Evolutionary conservation across 2,329 filamentous ascomycete genomes (phyloP), one percentile per base, ranked within the genome.

Genomic region (Pezicula neosporulosa): DNA sequence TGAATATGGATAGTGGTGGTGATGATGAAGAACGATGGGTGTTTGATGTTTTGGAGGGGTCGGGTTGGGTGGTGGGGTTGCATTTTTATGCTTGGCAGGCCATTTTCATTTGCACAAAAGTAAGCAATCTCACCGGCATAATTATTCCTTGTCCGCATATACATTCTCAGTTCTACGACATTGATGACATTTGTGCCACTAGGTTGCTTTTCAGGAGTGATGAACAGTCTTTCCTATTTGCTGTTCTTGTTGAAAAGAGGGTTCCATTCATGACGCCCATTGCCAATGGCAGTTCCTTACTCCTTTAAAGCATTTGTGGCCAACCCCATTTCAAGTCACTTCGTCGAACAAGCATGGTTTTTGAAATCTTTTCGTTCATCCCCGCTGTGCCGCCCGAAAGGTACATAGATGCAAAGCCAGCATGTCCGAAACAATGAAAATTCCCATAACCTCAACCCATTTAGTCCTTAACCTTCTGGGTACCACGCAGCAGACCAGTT

Each of bases 401-500:
- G 52, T 66, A 66, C 63, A 65, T 60, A 60, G 61, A 65, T 66
- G 64, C 59, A 59, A 63, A 61, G 58, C 63, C 63, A 62, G 60
- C 58, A 63, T 60, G 52, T 58, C 63, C 63, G 58, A 63, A 66
- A 54, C 50, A 62, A 65, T 61, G 56, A 60, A 64, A 63, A 65
- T 57, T 50, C 59, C 57, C 21, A 24, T 15, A 27, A 21, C 57
- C 48, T 57, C 49, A 61, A 57, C 49, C 57, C 61, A 56, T 63
- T 56, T 91, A 93, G 66, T 99, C 95, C 90, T 99, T 99, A 75
- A 85, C 90, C 90, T 99, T 99, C 83, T 99, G 94, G 74, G 94
- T 97, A 96, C 94, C 94, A 81, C 94, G 93, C 75, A 99, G 86
- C 80, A 99, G 86, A 97, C 94, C 94, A 77, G 94, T 99, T 85